Conservation (phyloP, 192 early-diverging fungal genomes). For the Coemansia sp. region DNA sequence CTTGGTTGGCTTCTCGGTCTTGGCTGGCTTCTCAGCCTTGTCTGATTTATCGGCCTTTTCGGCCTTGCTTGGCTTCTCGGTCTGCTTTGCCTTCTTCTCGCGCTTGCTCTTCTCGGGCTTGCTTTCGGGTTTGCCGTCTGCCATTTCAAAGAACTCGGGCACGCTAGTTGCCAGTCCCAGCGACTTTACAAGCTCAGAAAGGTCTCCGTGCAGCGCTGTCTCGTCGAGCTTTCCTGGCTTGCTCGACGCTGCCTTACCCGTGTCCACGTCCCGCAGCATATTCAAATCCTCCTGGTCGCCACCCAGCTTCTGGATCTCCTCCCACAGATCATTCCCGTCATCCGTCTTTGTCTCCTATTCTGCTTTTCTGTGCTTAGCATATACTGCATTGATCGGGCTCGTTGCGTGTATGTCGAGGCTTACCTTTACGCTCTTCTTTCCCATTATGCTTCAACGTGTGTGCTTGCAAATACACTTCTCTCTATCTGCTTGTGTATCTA, state of each 20-base stretch:
- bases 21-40: constrained; percentile 11
- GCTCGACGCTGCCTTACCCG: constrained; percentile 27
- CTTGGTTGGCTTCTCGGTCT: constrained; percentile 10
- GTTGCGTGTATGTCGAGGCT: background rate
- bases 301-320: constrained; percentile 67
- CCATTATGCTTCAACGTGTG: constrained; percentile 4
- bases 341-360: constrained; percentile 7
- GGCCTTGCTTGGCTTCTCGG: constrained; percentile 9
- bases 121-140: constrained; percentile 19
- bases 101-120: constrained; percentile 10
- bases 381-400: background rate
- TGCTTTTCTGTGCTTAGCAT: background rate
- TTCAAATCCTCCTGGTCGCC: constrained; percentile 60
- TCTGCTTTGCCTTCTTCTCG: constrained; percentile 5
- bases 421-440: constrained; percentile 19
- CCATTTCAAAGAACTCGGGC: constrained; percentile 30
- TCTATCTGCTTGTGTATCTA: background rate
- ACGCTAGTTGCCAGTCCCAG: constrained; percentile 33
- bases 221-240: constrained; percentile 23
- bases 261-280: constrained; percentile 59
- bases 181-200: constrained; percentile 45
- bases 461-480: background rate
- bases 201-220: constrained; percentile 27
- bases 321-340: constrained; percentile 40
- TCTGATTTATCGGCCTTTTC: background rate